Conservation (phyloP, 2,329 filamentous ascomycete species). For the Chrysoporthe puriensis region DNA sequence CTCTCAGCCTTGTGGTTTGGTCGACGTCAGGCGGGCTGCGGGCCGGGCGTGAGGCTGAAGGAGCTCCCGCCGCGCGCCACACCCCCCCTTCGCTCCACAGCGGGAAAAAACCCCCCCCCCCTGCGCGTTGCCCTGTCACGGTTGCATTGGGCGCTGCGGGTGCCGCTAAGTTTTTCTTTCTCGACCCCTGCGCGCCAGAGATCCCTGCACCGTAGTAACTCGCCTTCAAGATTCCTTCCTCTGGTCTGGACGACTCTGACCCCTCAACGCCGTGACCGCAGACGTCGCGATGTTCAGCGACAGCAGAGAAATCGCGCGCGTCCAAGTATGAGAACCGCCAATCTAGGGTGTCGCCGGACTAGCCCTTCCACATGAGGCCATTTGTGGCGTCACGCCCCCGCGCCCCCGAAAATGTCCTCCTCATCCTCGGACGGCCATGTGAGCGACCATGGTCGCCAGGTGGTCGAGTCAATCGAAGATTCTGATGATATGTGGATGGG, state of each 20-base stretch:
- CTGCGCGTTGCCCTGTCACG: neutral
- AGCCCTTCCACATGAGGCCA: neutral
- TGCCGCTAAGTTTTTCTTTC: slow-evolving; percentile 7
- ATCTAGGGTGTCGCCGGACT: neutral
- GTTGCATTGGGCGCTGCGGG: neutral
- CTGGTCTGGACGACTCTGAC: neutral
- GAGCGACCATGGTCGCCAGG: slow-evolving; percentile 17
- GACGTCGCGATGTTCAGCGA: neutral
- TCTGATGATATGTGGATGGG: neutral
- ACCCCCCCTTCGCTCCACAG: neutral
- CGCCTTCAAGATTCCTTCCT: neutral
- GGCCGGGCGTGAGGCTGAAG: slow-evolving; percentile 15
- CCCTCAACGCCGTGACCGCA: neutral
- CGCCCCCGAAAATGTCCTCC: slow-evolving; percentile 8
- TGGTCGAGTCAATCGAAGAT: slow-evolving; percentile 6
- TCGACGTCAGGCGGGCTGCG: slow-evolving; percentile 12
- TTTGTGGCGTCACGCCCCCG: neutral
- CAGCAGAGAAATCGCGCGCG: neutral
- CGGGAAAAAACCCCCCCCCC: neutral
- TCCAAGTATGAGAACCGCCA: too few species aligned
- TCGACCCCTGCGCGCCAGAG: neutral
- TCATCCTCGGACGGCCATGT: slow-evolving; percentile 9
- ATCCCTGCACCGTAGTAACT: neutral
- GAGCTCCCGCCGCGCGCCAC: slow-evolving; percentile 6
- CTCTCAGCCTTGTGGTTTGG: slow-evolving; percentile 24